Evolutionary conservation across 2,329 filamentous ascomycete genomes (phyloP).

Genomic region (Colletotrichum liaoningense): DNA sequence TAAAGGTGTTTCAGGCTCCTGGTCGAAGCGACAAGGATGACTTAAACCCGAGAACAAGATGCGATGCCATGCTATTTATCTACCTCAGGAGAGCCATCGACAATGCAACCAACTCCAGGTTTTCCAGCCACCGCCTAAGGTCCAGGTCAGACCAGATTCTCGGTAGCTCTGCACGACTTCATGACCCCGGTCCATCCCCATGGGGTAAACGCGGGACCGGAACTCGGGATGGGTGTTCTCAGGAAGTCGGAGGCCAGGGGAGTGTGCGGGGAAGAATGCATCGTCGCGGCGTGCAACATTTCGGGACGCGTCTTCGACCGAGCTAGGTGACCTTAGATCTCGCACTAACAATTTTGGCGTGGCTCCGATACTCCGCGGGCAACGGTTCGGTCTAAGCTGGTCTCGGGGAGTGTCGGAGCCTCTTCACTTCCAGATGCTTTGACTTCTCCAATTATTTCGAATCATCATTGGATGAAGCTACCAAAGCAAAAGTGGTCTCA

Average conservation of each 20-base stretch:
- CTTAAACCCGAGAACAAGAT: neutral
- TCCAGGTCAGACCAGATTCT: neutral
- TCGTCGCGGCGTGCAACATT: neutral
- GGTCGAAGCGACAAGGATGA: neutral
- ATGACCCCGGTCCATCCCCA: neutral
- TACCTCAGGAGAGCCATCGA: too few species aligned
- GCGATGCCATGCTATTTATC: conserved; percentile 2
- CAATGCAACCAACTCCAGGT: neutral
- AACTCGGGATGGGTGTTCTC: neutral
- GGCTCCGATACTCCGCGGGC: neutral
- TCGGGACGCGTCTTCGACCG: neutral
- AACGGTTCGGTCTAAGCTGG: too few species aligned
- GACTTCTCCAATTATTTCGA: neutral
- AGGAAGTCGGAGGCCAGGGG: conserved; percentile 6
- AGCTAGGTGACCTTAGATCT: neutral
- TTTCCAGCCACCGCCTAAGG: neutral
- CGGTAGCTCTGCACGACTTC: neutral
- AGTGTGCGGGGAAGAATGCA: neutral
- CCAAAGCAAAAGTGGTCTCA: neutral
- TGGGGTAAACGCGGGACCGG: conserved; percentile 6
- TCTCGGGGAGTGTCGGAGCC: conserved; percentile 11
- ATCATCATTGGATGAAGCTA: conserved; percentile 16
- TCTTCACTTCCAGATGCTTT: neutral
- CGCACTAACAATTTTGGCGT: neutral
- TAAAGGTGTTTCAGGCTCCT: too few species aligned